phyloP scores from a whole-genome alignment of 257 asterid species.

The Capsicum pubescens region DNA sequence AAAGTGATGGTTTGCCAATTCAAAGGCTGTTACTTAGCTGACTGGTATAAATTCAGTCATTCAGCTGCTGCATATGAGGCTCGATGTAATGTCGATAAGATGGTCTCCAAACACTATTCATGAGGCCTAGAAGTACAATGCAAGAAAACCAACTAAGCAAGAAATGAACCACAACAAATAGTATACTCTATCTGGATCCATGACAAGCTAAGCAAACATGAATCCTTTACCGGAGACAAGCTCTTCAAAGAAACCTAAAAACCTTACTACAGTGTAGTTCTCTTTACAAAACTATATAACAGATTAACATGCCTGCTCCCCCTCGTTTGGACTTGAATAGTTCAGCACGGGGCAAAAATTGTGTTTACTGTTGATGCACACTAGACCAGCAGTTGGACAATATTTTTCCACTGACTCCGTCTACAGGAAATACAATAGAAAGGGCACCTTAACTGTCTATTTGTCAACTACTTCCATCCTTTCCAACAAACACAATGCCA shows the following conservation, averaged over 20 bases:
- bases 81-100: conserved; percentile 4
- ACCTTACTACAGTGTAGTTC: conserved; percentile 5
- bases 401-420: background rate
- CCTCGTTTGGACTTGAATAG: background rate
- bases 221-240: background rate
- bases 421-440: conserved; percentile 6
- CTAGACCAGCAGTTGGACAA: background rate
- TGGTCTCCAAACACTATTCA: conserved; percentile 7
- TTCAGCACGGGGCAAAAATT: background rate
- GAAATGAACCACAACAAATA: conserved; percentile 4
- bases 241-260: background rate
- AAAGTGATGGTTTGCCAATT: background rate
- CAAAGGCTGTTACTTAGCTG: background rate
- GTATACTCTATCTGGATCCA: conserved; percentile 18
- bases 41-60: background rate
- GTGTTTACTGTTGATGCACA: conserved; percentile 14
- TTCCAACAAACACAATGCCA: background rate
- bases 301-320: background rate
- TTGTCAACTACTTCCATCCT: background rate
- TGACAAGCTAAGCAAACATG: background rate
- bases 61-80: background rate
- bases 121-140: background rate
- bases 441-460: background rate
- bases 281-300: background rate
- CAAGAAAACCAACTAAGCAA: background rate